Evolutionary conservation across 768 basidiomycete species (phyloP).

Genomic region (Phlebiopsis flavidoalba): DNA sequence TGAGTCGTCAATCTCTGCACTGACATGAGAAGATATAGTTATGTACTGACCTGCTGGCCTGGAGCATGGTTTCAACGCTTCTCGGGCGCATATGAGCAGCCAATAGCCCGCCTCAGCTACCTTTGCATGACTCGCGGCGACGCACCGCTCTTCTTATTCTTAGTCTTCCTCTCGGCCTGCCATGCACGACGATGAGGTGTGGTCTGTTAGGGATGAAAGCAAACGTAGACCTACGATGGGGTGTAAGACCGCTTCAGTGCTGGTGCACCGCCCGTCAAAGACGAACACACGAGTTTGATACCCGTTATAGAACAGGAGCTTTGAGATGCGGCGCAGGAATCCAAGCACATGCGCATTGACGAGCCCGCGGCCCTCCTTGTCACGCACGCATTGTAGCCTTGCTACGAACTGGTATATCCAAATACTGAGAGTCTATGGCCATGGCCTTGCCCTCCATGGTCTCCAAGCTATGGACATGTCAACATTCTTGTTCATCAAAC

Average conservation of each 20-base stretch:
- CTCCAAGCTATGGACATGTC: slow-evolving; percentile 61
- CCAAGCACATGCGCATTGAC: slow-evolving; percentile 94
- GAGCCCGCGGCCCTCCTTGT: slow-evolving; percentile 88
- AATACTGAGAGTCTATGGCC: slow-evolving; percentile 97
- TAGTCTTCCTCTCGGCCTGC: slow-evolving; percentile 87
- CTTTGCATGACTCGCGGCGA: slow-evolving; percentile 74
- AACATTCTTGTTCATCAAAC: not conserved
- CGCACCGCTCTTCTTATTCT: slow-evolving; percentile 91
- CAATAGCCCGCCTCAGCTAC: slow-evolving; percentile 87
- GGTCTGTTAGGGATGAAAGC: not conserved
- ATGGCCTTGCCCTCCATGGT: slow-evolving; percentile 92
- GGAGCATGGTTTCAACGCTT: slow-evolving; percentile 72
- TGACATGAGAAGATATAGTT: not conserved
- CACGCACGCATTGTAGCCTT: slow-evolving; percentile 71
- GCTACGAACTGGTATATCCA: slow-evolving; percentile 99
- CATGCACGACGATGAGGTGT: not conserved
- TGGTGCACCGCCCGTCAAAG: slow-evolving; percentile 96
- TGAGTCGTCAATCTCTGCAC: not conserved
- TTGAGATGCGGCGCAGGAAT: slow-evolving; percentile 84
- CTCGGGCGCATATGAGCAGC: slow-evolving; percentile 90
- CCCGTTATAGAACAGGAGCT: slow-evolving; percentile 88
- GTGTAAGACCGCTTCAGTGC: slow-evolving; percentile 83
- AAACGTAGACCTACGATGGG: slow-evolving; percentile 53
- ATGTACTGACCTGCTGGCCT: not conserved
- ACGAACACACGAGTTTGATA: slow-evolving; percentile 94